Evolutionary conservation across 2,329 filamentous ascomycete species (phyloP).

Genomic region (Furcasterigmium sp.): DNA sequence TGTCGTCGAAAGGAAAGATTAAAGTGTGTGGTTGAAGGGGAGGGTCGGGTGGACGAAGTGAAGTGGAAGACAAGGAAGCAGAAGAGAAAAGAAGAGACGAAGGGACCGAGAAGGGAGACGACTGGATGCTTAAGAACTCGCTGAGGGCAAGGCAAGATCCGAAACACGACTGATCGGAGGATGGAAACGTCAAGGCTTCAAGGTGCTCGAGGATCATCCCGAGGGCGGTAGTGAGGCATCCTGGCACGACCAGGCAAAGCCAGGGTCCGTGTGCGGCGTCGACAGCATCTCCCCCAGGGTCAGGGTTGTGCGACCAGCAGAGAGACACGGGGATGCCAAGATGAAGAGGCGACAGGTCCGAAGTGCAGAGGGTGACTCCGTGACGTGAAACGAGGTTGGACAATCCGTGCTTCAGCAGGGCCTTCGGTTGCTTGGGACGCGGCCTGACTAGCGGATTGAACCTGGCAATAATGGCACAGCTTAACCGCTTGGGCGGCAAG

Average conservation of each 20-base stretch:
- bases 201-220: slow-evolving; percentile 30
- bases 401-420: slow-evolving; percentile 1
- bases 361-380: background rate
- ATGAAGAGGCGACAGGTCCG: background rate
- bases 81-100: slow-evolving; percentile 18
- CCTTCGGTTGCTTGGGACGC: background rate
- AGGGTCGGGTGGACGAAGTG: slow-evolving; percentile 12
- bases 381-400: slow-evolving; percentile 4
- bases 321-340: background rate
- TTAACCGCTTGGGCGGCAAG: background rate
- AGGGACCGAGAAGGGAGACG: slow-evolving; percentile 16
- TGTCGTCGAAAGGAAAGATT: slow-evolving; percentile 20
- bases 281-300: background rate
- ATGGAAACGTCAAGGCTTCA: slow-evolving; percentile 36
- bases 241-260: background rate
- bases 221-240: slow-evolving; percentile 9
- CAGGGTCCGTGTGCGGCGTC: background rate
- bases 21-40: slow-evolving; percentile 6
- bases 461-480: background rate
- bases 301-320: background rate
- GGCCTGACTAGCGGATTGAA: background rate
- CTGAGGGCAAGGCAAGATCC: background rate
- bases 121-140: slow-evolving; percentile 10
- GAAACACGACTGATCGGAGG: too few species aligned
- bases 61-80: slow-evolving; percentile 18